Percentiles rank a stretch among this genome's conserved stretches.
phyloP scores from a whole-genome alignment of 768 basidiomycete genomes.

The Suillus brevipes region DNA sequence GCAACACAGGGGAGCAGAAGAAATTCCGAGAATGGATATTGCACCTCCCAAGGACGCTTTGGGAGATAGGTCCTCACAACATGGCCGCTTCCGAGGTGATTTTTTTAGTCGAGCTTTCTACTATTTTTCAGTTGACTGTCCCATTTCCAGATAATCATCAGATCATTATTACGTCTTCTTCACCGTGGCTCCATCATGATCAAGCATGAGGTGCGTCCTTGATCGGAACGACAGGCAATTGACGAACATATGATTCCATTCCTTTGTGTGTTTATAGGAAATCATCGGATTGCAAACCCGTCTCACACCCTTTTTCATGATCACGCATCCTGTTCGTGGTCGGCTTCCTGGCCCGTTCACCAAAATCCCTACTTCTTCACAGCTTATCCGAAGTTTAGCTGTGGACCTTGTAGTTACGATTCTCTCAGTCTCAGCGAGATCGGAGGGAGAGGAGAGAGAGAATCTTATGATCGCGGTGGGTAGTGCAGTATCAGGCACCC shows the following conservation, averaged over 20 bases:
- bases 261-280: conserved; percentile 38
- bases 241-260: conserved; percentile 13
- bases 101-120: background rate
- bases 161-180: conserved; percentile 59
- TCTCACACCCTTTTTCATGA: conserved; percentile 77
- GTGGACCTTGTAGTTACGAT: conserved; percentile 58
- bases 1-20: conserved; percentile 24
- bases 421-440: conserved; percentile 16
- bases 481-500: conserved; percentile 28
- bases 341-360: conserved; percentile 74
- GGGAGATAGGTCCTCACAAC: conserved; percentile 75
- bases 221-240: conserved; percentile 4
- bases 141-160: conserved; percentile 49
- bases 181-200: conserved; percentile 55
- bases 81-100: conserved; percentile 59
- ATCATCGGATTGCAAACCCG: conserved; percentile 53
- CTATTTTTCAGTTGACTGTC: conserved; percentile 11
- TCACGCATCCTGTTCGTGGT: conserved; percentile 76
- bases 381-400: conserved; percentile 52
- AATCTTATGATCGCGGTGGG: conserved; percentile 24
- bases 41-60: conserved; percentile 77
- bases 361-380: conserved; percentile 50
- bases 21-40: conserved; percentile 65
- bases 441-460: conserved; percentile 16
- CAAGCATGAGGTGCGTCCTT: conserved; percentile 42